A percentile compares a stretch with the other conserved stretches of the same genome.
Conservation (phyloP, 106 monocot genomes). For the Dendrobium catenatum region DNA sequence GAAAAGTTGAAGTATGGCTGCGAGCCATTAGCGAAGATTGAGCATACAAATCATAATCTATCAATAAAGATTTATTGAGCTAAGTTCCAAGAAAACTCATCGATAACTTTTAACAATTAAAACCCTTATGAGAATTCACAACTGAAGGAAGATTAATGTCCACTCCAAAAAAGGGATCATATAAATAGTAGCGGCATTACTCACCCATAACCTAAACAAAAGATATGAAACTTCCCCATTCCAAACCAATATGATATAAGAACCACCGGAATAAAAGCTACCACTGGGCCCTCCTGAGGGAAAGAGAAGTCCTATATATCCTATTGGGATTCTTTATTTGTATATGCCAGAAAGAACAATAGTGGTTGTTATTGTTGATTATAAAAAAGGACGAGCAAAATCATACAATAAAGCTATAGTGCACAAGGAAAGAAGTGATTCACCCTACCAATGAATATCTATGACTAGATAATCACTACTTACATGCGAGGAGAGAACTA, state of each 20-base stretch:
- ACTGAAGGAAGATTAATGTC: too few species aligned
- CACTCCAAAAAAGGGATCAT: too few species aligned
- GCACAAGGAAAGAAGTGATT: not conserved
- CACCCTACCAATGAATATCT: not conserved
- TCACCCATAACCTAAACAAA: not conserved
- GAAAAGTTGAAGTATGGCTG: too few species aligned
- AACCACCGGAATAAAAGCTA: not conserved
- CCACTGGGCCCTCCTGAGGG: not conserved
- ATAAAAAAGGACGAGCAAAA: not conserved
- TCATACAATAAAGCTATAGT: not conserved
- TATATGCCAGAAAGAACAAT: not conserved
- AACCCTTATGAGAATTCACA: too few species aligned
- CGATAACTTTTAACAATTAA: too few species aligned
- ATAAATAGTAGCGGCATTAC: too few species aligned
- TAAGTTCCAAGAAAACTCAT: too few species aligned
- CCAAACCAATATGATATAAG: not conserved
- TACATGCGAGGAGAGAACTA: too few species aligned
- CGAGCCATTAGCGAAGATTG: too few species aligned
- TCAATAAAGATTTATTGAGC: too few species aligned
- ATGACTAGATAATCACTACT: not conserved
- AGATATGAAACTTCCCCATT: not conserved
- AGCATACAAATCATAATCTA: too few species aligned
- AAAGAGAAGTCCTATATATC: not conserved
- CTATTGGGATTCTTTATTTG: not conserved
- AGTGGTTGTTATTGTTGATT: not conserved